Percentiles rank a stretch among this genome's conserved stretches.
phyloP scores from a whole-genome alignment of 2,329 filamentous ascomycete species.

The Fonsecaea monophora region DNA sequence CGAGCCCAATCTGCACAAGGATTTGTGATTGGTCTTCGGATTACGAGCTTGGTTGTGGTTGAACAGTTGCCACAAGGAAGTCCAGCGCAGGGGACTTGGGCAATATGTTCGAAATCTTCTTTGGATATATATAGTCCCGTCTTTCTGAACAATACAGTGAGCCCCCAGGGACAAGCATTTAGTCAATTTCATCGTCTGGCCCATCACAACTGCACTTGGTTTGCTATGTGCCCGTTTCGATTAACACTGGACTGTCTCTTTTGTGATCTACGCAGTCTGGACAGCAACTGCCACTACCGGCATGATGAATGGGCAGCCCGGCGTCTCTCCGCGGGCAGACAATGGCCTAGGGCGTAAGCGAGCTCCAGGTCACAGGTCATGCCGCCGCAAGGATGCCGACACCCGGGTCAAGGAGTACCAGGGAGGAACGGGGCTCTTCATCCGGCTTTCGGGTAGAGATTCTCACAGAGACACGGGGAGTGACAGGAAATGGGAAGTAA shows the following conservation, averaged over 20 bases:
- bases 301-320: not conserved
- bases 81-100: not conserved
- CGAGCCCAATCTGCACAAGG: constrained; percentile 15
- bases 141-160: not conserved
- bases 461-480: too few relatives aligned
- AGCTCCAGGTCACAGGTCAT: not conserved
- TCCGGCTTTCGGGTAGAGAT: not conserved
- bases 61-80: not conserved
- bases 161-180: not conserved
- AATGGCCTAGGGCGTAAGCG: not conserved
- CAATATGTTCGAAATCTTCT: not conserved
- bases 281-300: not conserved
- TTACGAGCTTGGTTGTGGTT: not conserved
- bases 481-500: not conserved
- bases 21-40: constrained; percentile 1
- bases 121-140: not conserved
- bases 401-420: not conserved
- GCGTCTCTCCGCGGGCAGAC: not conserved
- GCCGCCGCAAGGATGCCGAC: not conserved
- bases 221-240: not conserved
- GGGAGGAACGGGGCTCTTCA: not conserved
- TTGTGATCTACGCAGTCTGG: not conserved
- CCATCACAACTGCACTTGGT: not conserved
- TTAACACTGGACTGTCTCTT: not conserved
- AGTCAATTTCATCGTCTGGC: not conserved